Conservation (phyloP, 139 green algal genomes). For the Closterium sp. region DNA sequence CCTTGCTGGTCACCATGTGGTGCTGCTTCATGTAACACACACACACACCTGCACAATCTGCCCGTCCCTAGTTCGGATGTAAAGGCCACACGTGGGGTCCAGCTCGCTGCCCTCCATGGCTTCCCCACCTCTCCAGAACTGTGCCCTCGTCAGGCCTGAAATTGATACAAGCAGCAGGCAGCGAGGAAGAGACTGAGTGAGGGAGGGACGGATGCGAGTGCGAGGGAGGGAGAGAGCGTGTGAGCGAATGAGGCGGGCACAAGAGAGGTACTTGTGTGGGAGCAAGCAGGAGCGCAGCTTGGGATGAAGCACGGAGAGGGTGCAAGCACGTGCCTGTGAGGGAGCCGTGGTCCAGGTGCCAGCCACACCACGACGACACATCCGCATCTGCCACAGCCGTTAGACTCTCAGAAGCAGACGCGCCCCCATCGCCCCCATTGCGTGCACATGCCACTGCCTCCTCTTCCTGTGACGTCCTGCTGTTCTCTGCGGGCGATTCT, state of each 20-base stretch:
- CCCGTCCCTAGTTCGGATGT: slow-evolving; percentile 19
- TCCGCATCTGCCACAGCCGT: slow-evolving; percentile 1
- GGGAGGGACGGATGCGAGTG: neutral
- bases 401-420: too few species aligned
- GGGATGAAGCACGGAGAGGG: neutral
- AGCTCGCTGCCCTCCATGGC: slow-evolving; percentile 28
- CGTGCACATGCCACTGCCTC: neutral
- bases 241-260: neutral
- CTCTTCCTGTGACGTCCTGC: neutral
- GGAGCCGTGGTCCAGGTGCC: slow-evolving; percentile 50
- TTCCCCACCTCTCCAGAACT: slow-evolving; percentile 22
- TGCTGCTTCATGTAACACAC: too few species aligned
- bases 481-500: neutral
- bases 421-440: neutral
- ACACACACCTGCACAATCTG: neutral
- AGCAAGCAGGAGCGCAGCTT: neutral
- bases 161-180: neutral
- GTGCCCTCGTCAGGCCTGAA: slow-evolving; percentile 19
- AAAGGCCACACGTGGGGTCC: slow-evolving; percentile 46
- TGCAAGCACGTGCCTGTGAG: slow-evolving; percentile 40
- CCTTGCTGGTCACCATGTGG: too few species aligned
- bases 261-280: neutral
- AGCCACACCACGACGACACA: slow-evolving; percentile 41
- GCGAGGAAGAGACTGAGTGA: neutral
- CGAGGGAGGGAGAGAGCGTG: neutral